Conservation (phyloP, 2,329 filamentous ascomycete species). For the Torrubiella hemipterigena region DNA sequence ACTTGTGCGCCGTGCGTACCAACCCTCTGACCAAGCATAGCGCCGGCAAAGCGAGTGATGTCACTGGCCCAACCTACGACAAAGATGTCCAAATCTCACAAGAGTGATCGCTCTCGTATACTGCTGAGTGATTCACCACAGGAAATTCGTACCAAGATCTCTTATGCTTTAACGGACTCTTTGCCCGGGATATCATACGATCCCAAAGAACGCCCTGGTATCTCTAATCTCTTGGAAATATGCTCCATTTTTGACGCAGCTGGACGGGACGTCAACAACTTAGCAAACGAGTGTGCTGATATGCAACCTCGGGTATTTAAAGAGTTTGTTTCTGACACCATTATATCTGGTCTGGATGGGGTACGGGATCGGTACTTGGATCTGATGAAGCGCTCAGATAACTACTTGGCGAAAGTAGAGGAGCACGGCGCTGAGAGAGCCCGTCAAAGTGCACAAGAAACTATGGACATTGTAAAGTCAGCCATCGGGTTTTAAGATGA, state of each 20-base stretch:
- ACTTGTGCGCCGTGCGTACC: not conserved
- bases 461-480: conserved; percentile 39
- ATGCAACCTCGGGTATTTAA: conserved; percentile 27
- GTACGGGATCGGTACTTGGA: conserved; percentile 45
- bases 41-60: conserved; percentile 79
- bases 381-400: conserved; percentile 32
- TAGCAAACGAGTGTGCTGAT: conserved; percentile 26
- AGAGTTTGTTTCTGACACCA: conserved; percentile 43
- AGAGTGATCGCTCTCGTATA: conserved; percentile 62
- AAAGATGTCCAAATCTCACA: conserved; percentile 93
- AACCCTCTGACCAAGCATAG: conserved; percentile 23
- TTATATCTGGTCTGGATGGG: conserved; percentile 39
- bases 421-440: conserved; percentile 49
- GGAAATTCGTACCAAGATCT: conserved; percentile 58
- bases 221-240: conserved; percentile 78
- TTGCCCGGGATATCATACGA: conserved; percentile 59
- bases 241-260: conserved; percentile 53
- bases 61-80: conserved; percentile 63
- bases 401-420: conserved; percentile 46
- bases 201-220: conserved; percentile 56
- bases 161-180: conserved; percentile 66
- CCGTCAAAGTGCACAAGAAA: conserved; percentile 44
- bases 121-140: conserved; percentile 61
- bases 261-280: conserved; percentile 23
- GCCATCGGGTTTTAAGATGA: conserved; percentile 39